Conservation (phyloP, 2,329 filamentous ascomycete genomes). For the Lasiodiplodia citricola region DNA sequence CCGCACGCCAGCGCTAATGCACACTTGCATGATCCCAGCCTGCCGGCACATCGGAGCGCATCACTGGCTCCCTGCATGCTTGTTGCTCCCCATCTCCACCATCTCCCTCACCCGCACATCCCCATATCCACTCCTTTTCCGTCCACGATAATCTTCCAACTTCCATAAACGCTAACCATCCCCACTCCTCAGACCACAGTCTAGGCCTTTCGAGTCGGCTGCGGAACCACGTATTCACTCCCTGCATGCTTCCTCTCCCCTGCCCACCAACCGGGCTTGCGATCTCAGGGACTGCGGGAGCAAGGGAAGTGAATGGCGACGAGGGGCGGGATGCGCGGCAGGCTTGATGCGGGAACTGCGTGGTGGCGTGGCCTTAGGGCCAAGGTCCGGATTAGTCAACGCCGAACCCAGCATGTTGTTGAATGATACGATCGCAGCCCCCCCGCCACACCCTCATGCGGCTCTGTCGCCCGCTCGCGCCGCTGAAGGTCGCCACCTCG, state of each 20-base stretch:
- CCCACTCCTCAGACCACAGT: neutral
- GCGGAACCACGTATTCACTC: neutral
- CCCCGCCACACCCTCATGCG: neutral
- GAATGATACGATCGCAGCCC: neutral
- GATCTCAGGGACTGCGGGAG: neutral
- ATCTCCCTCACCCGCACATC: neutral
- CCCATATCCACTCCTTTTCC: neutral
- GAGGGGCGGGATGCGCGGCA: neutral
- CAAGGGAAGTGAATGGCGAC: neutral
- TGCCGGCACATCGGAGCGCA: conserved; percentile 6
- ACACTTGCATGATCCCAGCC: conserved; percentile 9
- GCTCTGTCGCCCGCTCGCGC: neutral
- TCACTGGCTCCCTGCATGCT: conserved; percentile 1
- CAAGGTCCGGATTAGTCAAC: neutral
- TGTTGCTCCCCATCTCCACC: neutral
- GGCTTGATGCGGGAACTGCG: neutral
- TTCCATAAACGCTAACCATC: neutral
- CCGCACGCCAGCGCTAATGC: conserved; percentile 12
- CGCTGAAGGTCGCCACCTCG: neutral
- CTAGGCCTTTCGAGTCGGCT: neutral
- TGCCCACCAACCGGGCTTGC: neutral
- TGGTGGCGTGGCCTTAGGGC: neutral
- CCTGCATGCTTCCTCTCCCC: neutral
- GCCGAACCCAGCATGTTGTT: neutral
- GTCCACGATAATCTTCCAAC: neutral